Evolutionary conservation across 2,329 filamentous ascomycete genomes (phyloP).

Genomic region (Aspergillus sp.): DNA sequence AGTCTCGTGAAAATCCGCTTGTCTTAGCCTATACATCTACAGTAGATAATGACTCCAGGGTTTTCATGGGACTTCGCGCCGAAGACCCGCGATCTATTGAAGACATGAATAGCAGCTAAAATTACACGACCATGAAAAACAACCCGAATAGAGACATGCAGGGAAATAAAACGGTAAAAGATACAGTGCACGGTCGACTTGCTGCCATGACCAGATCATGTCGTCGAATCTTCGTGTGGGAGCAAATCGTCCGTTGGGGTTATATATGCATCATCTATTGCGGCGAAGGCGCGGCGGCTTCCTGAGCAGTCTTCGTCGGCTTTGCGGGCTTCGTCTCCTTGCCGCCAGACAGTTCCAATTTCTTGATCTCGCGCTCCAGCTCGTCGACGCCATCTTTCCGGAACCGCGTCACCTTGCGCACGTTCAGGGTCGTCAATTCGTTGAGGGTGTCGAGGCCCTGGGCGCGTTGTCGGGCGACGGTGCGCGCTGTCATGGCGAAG

Average conservation of each 20-base stretch:
- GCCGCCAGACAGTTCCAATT: constrained; percentile 55
- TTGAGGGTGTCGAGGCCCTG: constrained; percentile 59
- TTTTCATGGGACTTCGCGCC: too few relatives aligned
- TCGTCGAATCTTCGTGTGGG: not conserved
- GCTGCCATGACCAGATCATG: too few relatives aligned
- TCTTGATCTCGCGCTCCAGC: constrained; percentile 61
- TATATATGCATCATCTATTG: constrained; percentile 7
- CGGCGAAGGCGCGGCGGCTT: constrained; percentile 13
- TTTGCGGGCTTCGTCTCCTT: constrained; percentile 22
- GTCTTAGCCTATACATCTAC: too few relatives aligned
- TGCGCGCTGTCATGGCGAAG: constrained; percentile 88
- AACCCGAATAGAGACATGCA: constrained; percentile 3
- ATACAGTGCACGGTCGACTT: constrained; percentile 2
- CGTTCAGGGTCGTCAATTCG: constrained; percentile 73
- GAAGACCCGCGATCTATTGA: not conserved
- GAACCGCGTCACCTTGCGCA: constrained; percentile 78
- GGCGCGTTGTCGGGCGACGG: constrained; percentile 63
- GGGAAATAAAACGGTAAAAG: constrained; percentile 8
- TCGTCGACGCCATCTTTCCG: constrained; percentile 64
- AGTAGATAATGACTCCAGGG: too few relatives aligned
- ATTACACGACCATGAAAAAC: constrained; percentile 15
- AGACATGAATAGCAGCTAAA: constrained; percentile 11
- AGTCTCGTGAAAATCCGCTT: too few relatives aligned
- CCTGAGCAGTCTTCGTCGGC: not conserved
- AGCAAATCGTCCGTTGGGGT: not conserved